Evolutionary conservation across 2,329 filamentous ascomycete species (phyloP).

Genomic region (Fusarium fracticaudum): DNA sequence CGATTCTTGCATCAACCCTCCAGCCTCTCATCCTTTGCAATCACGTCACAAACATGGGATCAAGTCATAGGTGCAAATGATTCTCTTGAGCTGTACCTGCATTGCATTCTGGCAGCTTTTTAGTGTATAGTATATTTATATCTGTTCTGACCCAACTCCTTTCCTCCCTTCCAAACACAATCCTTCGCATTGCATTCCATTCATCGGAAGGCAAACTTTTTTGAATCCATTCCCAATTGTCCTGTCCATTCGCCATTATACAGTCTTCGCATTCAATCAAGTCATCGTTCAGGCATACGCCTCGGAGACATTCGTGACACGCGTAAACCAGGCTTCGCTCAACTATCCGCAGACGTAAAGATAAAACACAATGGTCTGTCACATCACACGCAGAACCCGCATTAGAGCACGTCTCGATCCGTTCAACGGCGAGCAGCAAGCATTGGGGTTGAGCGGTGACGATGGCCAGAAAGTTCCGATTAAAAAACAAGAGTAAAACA

Average conservation of each 20-base stretch:
- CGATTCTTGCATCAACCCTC: background rate
- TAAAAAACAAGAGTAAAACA: constrained; percentile 34
- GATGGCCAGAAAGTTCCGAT: constrained; percentile 30
- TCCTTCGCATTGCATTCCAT: constrained; percentile 30
- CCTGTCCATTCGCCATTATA: constrained; percentile 24
- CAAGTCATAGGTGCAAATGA: constrained; percentile 20
- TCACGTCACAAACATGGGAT: background rate
- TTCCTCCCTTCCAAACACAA: constrained; percentile 22
- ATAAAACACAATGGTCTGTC: constrained; percentile 10
- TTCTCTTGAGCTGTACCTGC: constrained; percentile 38
- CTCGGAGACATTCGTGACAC: constrained; percentile 32
- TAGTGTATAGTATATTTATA: constrained; percentile 44
- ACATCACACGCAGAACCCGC: constrained; percentile 15
- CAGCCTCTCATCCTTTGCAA: background rate
- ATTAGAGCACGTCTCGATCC: constrained; percentile 35
- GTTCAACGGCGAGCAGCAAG: constrained; percentile 40
- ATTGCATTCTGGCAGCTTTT: constrained; percentile 42
- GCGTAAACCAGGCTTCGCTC: constrained; percentile 31
- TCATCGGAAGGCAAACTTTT: constrained; percentile 36
- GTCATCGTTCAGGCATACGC: constrained; percentile 27
- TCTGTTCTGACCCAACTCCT: constrained; percentile 28
- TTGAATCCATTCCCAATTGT: constrained; percentile 2
- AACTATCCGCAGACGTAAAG: constrained; percentile 4
- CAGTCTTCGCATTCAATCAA: constrained; percentile 36
- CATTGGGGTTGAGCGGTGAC: constrained; percentile 4